phyloP scores from a whole-genome alignment of 257 asterid genomes.

The Ophiorrhiza pumila region DNA sequence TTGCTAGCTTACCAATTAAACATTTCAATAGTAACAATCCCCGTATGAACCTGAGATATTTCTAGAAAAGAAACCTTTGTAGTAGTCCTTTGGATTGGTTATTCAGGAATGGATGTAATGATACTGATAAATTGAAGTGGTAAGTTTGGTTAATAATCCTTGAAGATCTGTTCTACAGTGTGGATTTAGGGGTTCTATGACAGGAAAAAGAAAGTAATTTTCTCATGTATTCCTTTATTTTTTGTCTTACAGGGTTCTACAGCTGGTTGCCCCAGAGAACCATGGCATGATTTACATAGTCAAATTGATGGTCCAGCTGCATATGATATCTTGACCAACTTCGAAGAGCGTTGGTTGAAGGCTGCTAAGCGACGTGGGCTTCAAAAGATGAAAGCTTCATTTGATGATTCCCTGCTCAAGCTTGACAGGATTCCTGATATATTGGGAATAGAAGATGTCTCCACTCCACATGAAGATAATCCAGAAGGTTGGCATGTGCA shows the following conservation, averaged over 20 bases:
- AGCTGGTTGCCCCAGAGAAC: constrained; percentile 80
- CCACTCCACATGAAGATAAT: constrained; percentile 39
- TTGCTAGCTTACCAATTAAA: background rate
- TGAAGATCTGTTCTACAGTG: background rate
- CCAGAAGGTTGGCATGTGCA: constrained; percentile 81
- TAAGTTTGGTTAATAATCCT: background rate
- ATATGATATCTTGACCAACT: constrained; percentile 71
- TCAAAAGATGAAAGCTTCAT: constrained; percentile 50
- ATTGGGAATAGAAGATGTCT: constrained; percentile 43
- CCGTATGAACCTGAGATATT: background rate
- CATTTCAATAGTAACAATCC: background rate
- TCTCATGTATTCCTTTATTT: constrained; percentile 1
- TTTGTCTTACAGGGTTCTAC: constrained; percentile 51
- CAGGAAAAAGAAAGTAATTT: background rate
- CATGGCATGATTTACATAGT: constrained; percentile 93
- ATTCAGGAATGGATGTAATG: background rate
- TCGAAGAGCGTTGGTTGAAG: constrained; percentile 86
- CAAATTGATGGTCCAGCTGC: constrained; percentile 86
- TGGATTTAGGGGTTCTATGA: constrained; percentile 9
- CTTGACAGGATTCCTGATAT: constrained; percentile 72
- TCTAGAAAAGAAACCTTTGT: background rate
- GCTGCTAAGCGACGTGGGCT: constrained; percentile 64
- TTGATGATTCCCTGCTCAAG: constrained; percentile 71
- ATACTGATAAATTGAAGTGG: background rate
- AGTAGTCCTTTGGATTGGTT: background rate